Percentiles rank a stretch among this genome's conserved stretches.
Evolutionary conservation across 139 green algal species (phyloP).

Genomic region (Pleodorina starrii): DNA sequence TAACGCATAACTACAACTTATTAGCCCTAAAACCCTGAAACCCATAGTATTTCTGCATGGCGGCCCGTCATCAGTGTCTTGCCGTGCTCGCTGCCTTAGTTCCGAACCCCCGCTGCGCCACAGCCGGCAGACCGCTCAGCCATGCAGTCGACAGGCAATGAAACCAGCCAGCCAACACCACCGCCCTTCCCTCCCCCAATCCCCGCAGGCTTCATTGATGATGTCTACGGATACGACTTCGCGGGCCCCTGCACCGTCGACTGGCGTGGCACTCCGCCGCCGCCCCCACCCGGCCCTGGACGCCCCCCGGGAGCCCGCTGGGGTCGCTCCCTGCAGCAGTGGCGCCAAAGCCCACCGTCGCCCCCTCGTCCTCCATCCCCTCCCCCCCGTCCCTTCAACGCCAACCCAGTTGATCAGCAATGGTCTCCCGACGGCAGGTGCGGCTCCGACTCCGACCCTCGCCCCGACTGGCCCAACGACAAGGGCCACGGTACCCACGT

Average conservation of each 20-base stretch:
- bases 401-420: background rate
- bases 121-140: background rate
- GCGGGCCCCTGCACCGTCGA: constrained; percentile 25
- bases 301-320: background rate
- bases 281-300: background rate
- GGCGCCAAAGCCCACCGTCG: background rate
- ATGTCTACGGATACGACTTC: constrained; percentile 36
- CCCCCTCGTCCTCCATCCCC: background rate
- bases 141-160: no score
- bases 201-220: constrained; percentile 16
- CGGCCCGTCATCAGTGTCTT: background rate
- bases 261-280: constrained; percentile 16
- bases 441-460: constrained; percentile 17
- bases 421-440: background rate
- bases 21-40: no score
- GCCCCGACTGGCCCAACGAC: background rate
- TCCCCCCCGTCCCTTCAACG: no score
- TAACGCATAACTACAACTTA: background rate
- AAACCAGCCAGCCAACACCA: no score
- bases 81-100: background rate
- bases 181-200: no score
- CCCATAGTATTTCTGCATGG: no score
- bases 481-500: constrained; percentile 37
- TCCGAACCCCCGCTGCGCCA: background rate
- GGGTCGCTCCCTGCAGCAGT: background rate